phyloP scores from a whole-genome alignment of 768 basidiomycete genomes.

The Tulasnella sp. region DNA sequence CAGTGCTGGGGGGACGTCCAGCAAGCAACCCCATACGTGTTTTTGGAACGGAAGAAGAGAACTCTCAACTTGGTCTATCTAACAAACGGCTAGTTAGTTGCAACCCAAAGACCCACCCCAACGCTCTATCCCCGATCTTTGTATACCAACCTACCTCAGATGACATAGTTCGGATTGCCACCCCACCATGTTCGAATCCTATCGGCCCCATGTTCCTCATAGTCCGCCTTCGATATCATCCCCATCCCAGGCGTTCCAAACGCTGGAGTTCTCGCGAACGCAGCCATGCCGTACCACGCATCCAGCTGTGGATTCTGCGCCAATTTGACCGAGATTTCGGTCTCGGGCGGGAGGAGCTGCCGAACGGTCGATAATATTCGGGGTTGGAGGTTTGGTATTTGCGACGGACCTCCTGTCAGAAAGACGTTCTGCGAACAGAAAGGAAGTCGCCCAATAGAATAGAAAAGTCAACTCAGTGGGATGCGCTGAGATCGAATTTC shows the following conservation, averaged over 20 bases:
- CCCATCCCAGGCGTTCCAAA: conserved; percentile 25
- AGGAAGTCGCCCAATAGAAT: neutral
- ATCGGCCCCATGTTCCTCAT: conserved; percentile 84
- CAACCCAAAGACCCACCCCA: neutral
- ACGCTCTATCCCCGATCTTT: neutral
- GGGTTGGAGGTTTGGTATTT: conserved; percentile 53
- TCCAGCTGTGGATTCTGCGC: conserved; percentile 61
- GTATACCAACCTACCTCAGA: conserved; percentile 4
- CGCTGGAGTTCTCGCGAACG: conserved; percentile 29
- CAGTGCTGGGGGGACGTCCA: neutral
- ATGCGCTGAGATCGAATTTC: too few relatives aligned
- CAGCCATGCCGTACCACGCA: conserved; percentile 91
- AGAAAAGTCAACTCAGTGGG: neutral
- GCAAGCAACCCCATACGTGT: neutral
- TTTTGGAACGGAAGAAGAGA: neutral
- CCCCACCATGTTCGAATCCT: conserved; percentile 85
- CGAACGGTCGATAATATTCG: conserved; percentile 65
- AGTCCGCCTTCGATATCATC: conserved; percentile 65
- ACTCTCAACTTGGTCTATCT: neutral
- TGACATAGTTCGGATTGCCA: conserved; percentile 65
- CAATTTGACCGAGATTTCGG: conserved; percentile 49
- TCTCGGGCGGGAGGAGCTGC: conserved; percentile 75
- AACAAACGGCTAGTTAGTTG: neutral
- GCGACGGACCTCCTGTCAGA: conserved; percentile 73
- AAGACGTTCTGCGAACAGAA: conserved; percentile 59